Evolutionary conservation across 2,329 filamentous ascomycete genomes (phyloP).

Genomic region (Parastagonospora nodorum): DNA sequence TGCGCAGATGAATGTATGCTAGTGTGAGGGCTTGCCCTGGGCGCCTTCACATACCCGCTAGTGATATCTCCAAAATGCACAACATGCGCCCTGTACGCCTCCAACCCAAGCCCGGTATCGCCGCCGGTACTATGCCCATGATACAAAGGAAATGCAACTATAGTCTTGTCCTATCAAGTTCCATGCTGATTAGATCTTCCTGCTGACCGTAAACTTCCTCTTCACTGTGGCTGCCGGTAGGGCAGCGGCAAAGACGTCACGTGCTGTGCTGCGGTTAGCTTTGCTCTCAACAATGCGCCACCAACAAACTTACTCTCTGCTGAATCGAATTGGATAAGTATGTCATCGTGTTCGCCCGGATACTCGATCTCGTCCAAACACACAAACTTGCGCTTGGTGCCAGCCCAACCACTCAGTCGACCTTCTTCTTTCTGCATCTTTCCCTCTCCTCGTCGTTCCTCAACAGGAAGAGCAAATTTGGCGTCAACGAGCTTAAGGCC

Average conservation of each 20-base stretch:
- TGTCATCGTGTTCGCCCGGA: conserved; percentile 90
- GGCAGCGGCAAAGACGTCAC: conserved; percentile 52
- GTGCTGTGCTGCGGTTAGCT: conserved; percentile 45
- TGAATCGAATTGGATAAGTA: conserved; percentile 81
- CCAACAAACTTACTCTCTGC: conserved; percentile 66
- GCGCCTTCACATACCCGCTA: not conserved
- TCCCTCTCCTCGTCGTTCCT: conserved; percentile 53
- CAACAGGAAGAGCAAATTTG: conserved; percentile 81
- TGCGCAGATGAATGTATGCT: not conserved
- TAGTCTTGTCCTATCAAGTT: not conserved
- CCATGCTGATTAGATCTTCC: conserved; percentile 39
- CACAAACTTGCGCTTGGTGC: conserved; percentile 72
- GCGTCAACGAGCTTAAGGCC: conserved; percentile 83
- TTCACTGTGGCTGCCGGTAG: conserved; percentile 51
- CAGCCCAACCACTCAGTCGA: conserved; percentile 54
- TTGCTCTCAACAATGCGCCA: not conserved
- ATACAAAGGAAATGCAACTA: not conserved
- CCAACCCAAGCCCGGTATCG: not conserved
- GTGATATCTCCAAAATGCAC: conserved; percentile 1
- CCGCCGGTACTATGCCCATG: not conserved
- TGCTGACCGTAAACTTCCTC: conserved; percentile 50
- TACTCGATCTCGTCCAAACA: conserved; percentile 88
- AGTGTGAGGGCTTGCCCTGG: not conserved
- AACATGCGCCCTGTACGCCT: not conserved
- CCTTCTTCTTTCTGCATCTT: conserved; percentile 57